Conservation (phyloP, 495 filamentous ascomycete species). For the Podospora pseudoanserina region DNA sequence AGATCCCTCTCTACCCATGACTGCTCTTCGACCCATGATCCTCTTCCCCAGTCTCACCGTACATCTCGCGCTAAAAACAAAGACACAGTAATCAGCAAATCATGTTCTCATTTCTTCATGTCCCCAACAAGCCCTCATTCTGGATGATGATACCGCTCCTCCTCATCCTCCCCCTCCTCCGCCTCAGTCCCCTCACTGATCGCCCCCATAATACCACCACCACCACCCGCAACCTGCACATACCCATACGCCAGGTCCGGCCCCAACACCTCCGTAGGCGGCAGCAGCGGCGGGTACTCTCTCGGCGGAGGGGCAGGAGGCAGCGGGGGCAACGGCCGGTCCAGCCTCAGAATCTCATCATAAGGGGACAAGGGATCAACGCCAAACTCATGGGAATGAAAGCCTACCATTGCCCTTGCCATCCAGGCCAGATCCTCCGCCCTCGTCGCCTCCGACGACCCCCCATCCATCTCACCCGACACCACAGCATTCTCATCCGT, state of each 20-base stretch:
- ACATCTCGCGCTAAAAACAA: constrained; percentile 23
- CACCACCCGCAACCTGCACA: background rate
- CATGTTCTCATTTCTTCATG: background rate
- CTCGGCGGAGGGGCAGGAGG: constrained; percentile 3
- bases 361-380: background rate
- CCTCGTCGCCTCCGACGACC: constrained; percentile 7
- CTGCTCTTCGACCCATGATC: background rate
- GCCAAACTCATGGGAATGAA: constrained; percentile 7
- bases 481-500: background rate
- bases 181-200: background rate
- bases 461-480: constrained; percentile 1
- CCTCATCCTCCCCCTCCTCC: constrained; percentile 1
- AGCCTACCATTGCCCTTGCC: constrained; percentile 27
- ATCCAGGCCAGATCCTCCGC: constrained; percentile 28
- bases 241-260: constrained; percentile 1
- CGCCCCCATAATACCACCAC: background rate
- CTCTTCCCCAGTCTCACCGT: constrained; percentile 22
- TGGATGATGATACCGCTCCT: background rate
- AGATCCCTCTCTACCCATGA: background rate
- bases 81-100: background rate
- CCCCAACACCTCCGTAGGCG: background rate
- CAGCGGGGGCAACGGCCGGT: background rate
- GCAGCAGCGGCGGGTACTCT: constrained; percentile 5
- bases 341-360: background rate
- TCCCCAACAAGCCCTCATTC: background rate